A percentile compares a stretch with the other conserved stretches of the same genome.
Evolutionary conservation across 495 filamentous ascomycete species (phyloP).

Genomic region (Staphylotrichum longicolle): DNA sequence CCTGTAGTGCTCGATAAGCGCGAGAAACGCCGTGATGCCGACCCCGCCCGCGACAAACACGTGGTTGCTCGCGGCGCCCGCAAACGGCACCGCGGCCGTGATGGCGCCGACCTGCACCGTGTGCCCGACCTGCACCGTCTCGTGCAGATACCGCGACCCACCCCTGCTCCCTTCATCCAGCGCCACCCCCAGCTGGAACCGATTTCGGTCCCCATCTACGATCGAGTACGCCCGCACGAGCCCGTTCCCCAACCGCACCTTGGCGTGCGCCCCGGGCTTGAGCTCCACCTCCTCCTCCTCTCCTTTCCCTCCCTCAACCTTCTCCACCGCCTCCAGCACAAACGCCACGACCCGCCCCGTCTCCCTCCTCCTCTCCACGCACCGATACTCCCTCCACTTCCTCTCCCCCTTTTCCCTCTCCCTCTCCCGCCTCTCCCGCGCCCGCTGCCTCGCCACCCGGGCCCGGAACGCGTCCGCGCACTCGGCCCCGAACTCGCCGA

Average conservation of each 20-base stretch:
- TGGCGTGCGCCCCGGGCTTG: slow-evolving; percentile 42
- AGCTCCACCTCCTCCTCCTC: slow-evolving; percentile 21
- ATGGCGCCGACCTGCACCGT: slow-evolving; percentile 46
- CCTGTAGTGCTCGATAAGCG: slow-evolving; percentile 34
- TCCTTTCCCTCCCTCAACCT: slow-evolving; percentile 18
- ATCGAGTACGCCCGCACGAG: slow-evolving; percentile 49
- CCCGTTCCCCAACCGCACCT: slow-evolving; percentile 46
- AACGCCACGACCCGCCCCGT: slow-evolving; percentile 44
- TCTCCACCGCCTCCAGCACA: slow-evolving; percentile 36
- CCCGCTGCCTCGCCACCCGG: slow-evolving; percentile 38
- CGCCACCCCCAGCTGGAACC: slow-evolving; percentile 48
- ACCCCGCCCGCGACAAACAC: slow-evolving; percentile 54
- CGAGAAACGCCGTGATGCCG: slow-evolving; percentile 53
- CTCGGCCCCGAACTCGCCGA: slow-evolving; percentile 50
- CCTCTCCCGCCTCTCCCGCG: slow-evolving; percentile 32
- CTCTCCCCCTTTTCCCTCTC: slow-evolving; percentile 9
- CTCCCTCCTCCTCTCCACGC: slow-evolving; percentile 44
- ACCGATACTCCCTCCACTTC: slow-evolving; percentile 45
- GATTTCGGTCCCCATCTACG: slow-evolving; percentile 41
- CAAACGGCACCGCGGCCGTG: slow-evolving; percentile 37
- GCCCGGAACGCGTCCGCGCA: slow-evolving; percentile 41
- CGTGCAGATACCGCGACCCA: slow-evolving; percentile 49
- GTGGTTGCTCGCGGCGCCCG: slow-evolving; percentile 43
- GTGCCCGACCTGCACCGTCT: slow-evolving; percentile 44
- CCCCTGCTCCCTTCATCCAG: slow-evolving; percentile 46